phyloP scores from a whole-genome alignment of 331 rosid species.

The Prunus yedoensis region DNA sequence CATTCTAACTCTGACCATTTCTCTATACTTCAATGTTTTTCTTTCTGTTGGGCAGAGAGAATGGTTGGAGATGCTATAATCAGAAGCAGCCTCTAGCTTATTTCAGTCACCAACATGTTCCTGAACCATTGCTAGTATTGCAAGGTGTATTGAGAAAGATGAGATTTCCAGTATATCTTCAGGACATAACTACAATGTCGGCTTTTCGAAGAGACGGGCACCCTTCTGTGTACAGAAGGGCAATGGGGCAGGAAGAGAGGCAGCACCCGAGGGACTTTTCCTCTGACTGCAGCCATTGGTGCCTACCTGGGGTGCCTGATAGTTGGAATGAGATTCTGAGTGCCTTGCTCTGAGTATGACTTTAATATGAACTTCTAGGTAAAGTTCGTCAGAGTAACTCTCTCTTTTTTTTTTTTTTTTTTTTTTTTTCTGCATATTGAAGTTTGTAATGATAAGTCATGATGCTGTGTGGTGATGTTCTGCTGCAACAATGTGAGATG shows the following conservation, averaged over 20 bases:
- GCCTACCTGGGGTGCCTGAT: constrained; percentile 99
- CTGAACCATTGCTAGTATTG: constrained; percentile 68
- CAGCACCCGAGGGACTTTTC: constrained; percentile 56
- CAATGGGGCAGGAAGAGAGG: constrained; percentile 54
- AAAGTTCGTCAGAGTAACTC: constrained; percentile 29
- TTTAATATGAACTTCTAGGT: constrained; percentile 2
- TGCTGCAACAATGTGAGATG: background rate
- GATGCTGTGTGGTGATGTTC: constrained; percentile 9
- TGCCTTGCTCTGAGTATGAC: constrained; percentile 54
- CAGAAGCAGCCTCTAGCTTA: constrained; percentile 71
- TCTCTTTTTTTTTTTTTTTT: background rate
- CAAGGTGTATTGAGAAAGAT: constrained; percentile 71
- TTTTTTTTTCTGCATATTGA: background rate
- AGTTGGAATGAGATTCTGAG: constrained; percentile 87
- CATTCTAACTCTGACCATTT: background rate
- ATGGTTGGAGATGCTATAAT: constrained; percentile 93
- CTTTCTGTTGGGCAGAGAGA: constrained; percentile 48
- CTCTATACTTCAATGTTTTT: background rate
- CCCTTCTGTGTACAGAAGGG: constrained; percentile 77
- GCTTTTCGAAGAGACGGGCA: constrained; percentile 90
- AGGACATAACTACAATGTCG: constrained; percentile 78
- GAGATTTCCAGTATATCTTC: constrained; percentile 90
- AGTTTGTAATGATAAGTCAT: constrained; percentile 22
- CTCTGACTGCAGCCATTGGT: constrained; percentile 99
- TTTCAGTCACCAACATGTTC: constrained; percentile 77